phyloP scores from a whole-genome alignment of 108 stramenopile genomes.

The Cyclotella cryptica region DNA sequence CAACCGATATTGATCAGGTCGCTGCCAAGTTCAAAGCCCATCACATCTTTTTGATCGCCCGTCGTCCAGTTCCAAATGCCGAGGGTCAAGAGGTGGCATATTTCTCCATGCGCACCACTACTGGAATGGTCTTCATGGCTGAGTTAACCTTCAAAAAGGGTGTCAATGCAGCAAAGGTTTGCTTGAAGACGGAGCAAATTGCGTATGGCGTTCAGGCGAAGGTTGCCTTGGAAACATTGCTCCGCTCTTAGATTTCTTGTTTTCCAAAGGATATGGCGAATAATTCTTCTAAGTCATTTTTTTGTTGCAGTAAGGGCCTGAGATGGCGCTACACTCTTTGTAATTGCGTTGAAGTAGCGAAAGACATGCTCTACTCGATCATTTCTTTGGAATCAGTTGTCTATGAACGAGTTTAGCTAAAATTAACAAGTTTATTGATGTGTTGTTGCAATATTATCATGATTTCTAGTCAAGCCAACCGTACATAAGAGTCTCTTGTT shows the following conservation, averaged over 20 bases:
- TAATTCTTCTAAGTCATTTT: too few relatives aligned
- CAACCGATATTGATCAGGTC: conserved; percentile 83
- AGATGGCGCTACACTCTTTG: too few relatives aligned
- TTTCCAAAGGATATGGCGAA: neutral
- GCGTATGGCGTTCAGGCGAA: conserved; percentile 80
- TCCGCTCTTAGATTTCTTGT: conserved; percentile 51
- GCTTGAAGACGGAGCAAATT: conserved; percentile 85
- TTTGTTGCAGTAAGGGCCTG: too few relatives aligned
- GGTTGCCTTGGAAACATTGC: conserved; percentile 78
- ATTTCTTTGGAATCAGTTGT: too few relatives aligned
- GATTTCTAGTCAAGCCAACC: too few relatives aligned
- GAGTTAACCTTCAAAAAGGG: conserved; percentile 96
- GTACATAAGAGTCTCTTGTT: neutral
- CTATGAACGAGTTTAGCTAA: too few relatives aligned
- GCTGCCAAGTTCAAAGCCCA: conserved; percentile 77
- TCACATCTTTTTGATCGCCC: conserved; percentile 92
- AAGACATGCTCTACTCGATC: too few relatives aligned
- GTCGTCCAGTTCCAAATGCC: conserved; percentile 90
- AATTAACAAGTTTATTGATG: too few relatives aligned
- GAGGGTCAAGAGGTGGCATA: conserved; percentile 95
- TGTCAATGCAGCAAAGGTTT: conserved; percentile 91
- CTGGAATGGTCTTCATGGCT: conserved; percentile 82
- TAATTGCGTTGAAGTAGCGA: too few relatives aligned
- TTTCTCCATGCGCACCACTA: conserved; percentile 83
- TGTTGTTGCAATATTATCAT: too few relatives aligned